Base-by-base conservation (phyloP, 2,329 filamentous ascomycete genomes). In the Elsinoe australis region DNA sequence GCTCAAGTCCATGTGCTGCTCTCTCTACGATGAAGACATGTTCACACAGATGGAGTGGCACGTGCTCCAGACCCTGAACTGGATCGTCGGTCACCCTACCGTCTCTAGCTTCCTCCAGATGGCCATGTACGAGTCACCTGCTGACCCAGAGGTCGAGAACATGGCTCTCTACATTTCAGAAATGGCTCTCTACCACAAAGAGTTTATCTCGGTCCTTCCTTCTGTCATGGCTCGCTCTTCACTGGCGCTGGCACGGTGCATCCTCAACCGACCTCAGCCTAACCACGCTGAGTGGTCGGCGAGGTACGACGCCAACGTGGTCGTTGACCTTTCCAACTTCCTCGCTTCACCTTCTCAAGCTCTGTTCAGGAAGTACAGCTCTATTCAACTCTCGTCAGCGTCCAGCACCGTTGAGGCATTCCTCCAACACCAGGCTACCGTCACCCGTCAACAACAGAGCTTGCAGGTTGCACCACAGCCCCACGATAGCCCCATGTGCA, bases 41-140 rank as follows among this genome's bases (percentile, higher is more conserved):
- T 98, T 98, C 71, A 90, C 89, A 8, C 92, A 98, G 69, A 98
- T 98, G 92, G 92, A 98, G 72, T 96, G 94, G 89, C 92, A 98
- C 67, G 90, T 98, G 29, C 78, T 98, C 58, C 94, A 95, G 70
- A 98, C 92, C 1, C 78, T 98, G 51, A 87, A 94, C 65, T 98
- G 92, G 92, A 81, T 83, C 56, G 85, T 98, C 57, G 92, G 92
- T 49, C 90, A 96, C 69, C 89, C 92, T 1, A 96, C 92, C 21
- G 86, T 95, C 56, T 90, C 96, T 67, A 86, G 84, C 65, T 98
- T 95, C 70, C 77, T 94, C 38, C 85, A 95, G 62, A 72, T 95
- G 53, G 87, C 90, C 53, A 78, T 94, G 31, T 78, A 85, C 36
- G 87, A 95, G 65, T 71, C 71, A 17, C 67, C 71, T 7, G 86